phyloP scores from a whole-genome alignment of 2,329 filamentous ascomycete species.

The Colletotrichum australisinense region DNA sequence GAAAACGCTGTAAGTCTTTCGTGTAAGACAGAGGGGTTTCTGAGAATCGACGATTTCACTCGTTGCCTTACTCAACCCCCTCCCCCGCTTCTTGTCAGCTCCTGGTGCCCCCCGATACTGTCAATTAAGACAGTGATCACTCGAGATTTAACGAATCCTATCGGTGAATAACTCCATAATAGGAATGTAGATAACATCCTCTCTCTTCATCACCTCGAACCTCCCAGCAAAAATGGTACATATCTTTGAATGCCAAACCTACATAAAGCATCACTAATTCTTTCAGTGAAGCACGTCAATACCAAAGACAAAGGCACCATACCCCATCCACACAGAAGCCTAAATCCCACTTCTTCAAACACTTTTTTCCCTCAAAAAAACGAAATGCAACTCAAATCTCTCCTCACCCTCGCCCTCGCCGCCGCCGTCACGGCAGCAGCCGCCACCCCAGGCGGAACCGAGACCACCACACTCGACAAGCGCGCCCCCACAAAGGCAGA shows the following conservation, averaged over 20 bases:
- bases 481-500: conserved; percentile 34
- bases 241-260: not conserved
- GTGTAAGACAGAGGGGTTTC: too few relatives aligned
- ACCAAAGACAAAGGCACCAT: not conserved
- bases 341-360: too few relatives aligned
- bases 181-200: not conserved
- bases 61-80: not conserved
- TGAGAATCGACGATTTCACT: too few relatives aligned
- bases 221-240: not conserved
- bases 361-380: not conserved
- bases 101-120: not conserved
- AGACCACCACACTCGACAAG: not conserved
- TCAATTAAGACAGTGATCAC: not conserved
- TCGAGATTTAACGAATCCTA: not conserved
- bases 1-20: too few relatives aligned
- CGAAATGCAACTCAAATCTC: conserved; percentile 10
- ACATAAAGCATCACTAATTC: not conserved
- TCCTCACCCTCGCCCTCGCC: not conserved
- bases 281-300: not conserved
- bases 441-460: not conserved
- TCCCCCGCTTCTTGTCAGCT: too few relatives aligned
- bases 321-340: not conserved
- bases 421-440: conserved; percentile 13
- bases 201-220: not conserved
- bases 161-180: not conserved